phyloP scores from a whole-genome alignment of 2,329 filamentous ascomycete species.

The Claviceps sorghi region DNA sequence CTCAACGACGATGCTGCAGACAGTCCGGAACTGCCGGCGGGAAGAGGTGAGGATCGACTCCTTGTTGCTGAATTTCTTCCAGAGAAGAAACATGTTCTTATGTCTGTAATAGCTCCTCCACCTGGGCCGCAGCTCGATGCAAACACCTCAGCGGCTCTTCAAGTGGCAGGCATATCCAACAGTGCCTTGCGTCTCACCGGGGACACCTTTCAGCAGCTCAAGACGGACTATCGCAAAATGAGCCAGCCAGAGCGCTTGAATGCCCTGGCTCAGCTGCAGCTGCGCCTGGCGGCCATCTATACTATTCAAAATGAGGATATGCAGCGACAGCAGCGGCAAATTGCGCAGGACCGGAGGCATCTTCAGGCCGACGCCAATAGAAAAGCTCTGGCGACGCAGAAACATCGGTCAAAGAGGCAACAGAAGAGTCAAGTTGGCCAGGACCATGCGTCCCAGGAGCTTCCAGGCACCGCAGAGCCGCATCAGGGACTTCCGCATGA shows the following conservation, averaged over 20 bases:
- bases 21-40: constrained; percentile 13
- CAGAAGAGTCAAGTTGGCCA: constrained; percentile 3
- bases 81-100: background rate
- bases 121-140: constrained; percentile 13
- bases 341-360: constrained; percentile 24
- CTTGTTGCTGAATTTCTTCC: background rate
- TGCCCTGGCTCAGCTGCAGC: constrained; percentile 25
- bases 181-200: constrained; percentile 24
- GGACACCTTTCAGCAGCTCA: constrained; percentile 30
- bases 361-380: constrained; percentile 22
- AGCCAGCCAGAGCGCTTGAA: constrained; percentile 24
- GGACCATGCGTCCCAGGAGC: background rate
- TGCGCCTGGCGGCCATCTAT: constrained; percentile 29
- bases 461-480: constrained; percentile 6
- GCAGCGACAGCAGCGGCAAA: constrained; percentile 24
- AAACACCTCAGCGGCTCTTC: constrained; percentile 23
- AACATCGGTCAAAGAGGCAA: constrained; percentile 13
- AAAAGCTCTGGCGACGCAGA: constrained; percentile 12
- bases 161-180: constrained; percentile 26
- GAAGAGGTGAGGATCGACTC: background rate
- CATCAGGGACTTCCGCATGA: constrained; percentile 1
- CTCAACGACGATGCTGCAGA: constrained; percentile 19
- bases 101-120: background rate
- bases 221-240: constrained; percentile 27
- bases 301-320: constrained; percentile 30